A percentile compares a stretch with the other conserved stretches of the same genome.
Evolutionary conservation across 2,329 filamentous ascomycete species (phyloP).

Genomic region (Cylindrodendrum hubeiense): DNA sequence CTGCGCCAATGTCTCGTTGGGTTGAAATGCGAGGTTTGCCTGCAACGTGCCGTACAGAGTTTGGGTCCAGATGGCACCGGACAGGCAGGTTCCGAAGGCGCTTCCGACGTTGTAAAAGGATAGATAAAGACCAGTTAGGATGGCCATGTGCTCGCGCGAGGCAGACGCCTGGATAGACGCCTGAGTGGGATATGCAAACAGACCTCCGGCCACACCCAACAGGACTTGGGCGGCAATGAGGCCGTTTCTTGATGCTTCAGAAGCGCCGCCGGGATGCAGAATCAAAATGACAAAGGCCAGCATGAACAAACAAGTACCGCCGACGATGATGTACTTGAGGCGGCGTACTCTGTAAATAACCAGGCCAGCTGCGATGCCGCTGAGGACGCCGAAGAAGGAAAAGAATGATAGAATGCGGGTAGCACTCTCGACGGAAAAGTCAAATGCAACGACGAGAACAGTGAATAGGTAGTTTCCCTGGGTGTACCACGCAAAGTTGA

Average conservation of each 20-base stretch:
- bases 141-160: slow-evolving; percentile 52
- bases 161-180: slow-evolving; percentile 56
- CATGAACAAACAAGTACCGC: slow-evolving; percentile 67
- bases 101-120: slow-evolving; percentile 58
- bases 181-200: slow-evolving; percentile 62
- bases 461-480: slow-evolving; percentile 73
- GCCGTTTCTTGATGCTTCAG: slow-evolving; percentile 56
- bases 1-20: slow-evolving; percentile 50
- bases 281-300: slow-evolving; percentile 69
- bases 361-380: slow-evolving; percentile 63
- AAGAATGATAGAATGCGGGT: slow-evolving; percentile 70
- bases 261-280: slow-evolving; percentile 63
- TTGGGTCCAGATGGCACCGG: slow-evolving; percentile 58
- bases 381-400: slow-evolving; percentile 65
- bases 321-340: slow-evolving; percentile 70
- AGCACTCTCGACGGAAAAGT: slow-evolving; percentile 65
- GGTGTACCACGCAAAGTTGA: slow-evolving; percentile 67
- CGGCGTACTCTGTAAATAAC: slow-evolving; percentile 64
- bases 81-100: slow-evolving; percentile 55
- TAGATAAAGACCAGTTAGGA: slow-evolving; percentile 54
- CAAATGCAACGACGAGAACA: slow-evolving; percentile 68
- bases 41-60: slow-evolving; percentile 50
- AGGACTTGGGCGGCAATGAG: slow-evolving; percentile 68
- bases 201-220: slow-evolving; percentile 68
- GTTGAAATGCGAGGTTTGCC: slow-evolving; percentile 49